Evolutionary conservation across 148 eudicot genomes (phyloP).

Genomic region (Simmondsia chinensis): DNA sequence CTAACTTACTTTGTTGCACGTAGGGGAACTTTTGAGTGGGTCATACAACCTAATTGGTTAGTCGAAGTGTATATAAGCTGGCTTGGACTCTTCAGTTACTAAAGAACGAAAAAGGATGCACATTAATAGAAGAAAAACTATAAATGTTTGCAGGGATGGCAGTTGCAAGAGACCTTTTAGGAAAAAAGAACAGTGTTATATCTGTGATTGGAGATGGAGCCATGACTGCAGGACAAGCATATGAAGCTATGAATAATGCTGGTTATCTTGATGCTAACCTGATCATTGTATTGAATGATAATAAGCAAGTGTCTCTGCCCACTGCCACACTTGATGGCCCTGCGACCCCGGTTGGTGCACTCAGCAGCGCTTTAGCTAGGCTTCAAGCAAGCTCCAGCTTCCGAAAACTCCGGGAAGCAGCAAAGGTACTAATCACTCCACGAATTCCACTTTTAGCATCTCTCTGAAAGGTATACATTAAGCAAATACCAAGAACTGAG

Average conservation of each 20-base stretch:
- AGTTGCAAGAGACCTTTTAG: slow-evolving; percentile 63
- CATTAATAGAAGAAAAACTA: background rate
- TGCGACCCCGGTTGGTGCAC: slow-evolving; percentile 74
- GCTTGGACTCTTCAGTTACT: no score
- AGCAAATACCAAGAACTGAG: no score
- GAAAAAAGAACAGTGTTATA: slow-evolving; percentile 47
- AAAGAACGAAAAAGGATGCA: no score
- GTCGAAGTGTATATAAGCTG: no score
- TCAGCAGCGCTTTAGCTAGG: slow-evolving; percentile 46
- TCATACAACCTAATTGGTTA: no score
- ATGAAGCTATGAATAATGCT: slow-evolving; percentile 76
- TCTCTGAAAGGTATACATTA: no score
- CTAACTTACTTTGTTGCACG: no score
- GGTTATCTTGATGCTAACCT: slow-evolving; percentile 64
- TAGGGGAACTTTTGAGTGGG: no score
- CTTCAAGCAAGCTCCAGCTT: slow-evolving; percentile 52
- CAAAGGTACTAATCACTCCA: slow-evolving; percentile 32
- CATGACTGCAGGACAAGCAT: slow-evolving; percentile 89
- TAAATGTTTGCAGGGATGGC: slow-evolving; percentile 52
- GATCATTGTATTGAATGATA: slow-evolving; percentile 60
- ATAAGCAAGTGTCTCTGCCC: slow-evolving; percentile 69
- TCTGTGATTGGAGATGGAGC: slow-evolving; percentile 83
- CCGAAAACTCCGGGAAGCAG: slow-evolving; percentile 59
- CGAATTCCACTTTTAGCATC: no score
- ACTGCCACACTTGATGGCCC: slow-evolving; percentile 77